These are phyloP conservation scores for Gonium pectorale DNA, from an alignment of 139 green algal genomes.

Conservation along the genomic window DNA sequence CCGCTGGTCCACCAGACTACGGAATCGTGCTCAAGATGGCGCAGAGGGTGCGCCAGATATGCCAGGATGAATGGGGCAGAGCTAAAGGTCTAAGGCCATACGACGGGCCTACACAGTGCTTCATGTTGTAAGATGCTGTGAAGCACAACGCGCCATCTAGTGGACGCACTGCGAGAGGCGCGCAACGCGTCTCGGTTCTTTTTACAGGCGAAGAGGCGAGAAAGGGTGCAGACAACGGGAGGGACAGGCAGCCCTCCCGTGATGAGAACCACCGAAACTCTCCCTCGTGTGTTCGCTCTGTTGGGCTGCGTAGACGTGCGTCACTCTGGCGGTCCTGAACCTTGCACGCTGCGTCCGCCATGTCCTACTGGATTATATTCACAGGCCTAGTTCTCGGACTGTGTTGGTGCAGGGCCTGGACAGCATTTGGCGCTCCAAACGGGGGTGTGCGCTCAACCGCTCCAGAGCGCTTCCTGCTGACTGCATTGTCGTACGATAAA, in stretches of 20 bases:
- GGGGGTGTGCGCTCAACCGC: too few relatives aligned
- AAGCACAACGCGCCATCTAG: not conserved
- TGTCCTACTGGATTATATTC: too few relatives aligned
- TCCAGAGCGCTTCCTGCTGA: too few relatives aligned
- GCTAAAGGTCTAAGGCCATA: not conserved
- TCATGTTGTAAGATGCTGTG: not conserved
- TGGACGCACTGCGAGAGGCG: not conserved
- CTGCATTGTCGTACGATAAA: too few relatives aligned
- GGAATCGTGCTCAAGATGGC: not conserved
- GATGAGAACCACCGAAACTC: not conserved
- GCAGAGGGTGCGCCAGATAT: constrained; percentile 4
- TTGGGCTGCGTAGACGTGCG: too few relatives aligned
- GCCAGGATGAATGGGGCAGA: too few relatives aligned
- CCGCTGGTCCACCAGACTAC: not conserved
- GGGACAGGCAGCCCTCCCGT: not conserved
- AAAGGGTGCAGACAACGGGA: not conserved
- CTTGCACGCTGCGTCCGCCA: too few relatives aligned
- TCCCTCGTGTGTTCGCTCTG: not conserved
- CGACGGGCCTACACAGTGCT: not conserved
- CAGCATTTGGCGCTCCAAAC: too few relatives aligned
- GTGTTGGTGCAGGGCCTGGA: too few relatives aligned
- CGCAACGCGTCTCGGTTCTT: not conserved
- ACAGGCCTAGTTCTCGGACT: too few relatives aligned
- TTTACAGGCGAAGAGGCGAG: not conserved
- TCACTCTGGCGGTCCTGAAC: too few relatives aligned